Conservation (phyloP, 1,284 basidiomycete species). For the Leccinum fuscescens region DNA sequence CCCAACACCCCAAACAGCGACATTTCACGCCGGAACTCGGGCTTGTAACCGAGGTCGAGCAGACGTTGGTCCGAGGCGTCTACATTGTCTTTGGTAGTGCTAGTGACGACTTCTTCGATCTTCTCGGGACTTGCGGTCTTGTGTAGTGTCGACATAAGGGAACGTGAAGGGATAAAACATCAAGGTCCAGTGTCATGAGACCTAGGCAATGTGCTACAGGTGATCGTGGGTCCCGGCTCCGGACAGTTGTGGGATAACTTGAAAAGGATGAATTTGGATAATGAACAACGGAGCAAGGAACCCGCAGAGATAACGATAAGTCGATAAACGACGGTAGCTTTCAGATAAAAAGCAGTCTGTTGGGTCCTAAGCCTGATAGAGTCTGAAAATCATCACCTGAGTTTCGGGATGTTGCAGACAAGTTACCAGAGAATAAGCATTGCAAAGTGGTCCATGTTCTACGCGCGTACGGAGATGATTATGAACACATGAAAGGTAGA, state of each 20-base stretch:
- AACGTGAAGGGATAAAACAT: background rate
- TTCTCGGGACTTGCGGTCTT: conserved; percentile 9
- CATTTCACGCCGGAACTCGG: conserved; percentile 57
- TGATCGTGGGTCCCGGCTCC: conserved; percentile 9
- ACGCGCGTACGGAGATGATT: background rate
- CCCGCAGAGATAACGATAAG: background rate
- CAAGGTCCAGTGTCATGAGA: background rate
- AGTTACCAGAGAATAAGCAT: background rate
- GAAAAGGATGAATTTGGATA: background rate
- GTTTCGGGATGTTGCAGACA: background rate
- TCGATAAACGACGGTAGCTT: background rate
- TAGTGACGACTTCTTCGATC: conserved; percentile 11
- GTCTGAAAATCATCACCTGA: background rate
- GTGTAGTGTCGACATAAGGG: conserved; percentile 13
- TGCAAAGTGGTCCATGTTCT: conserved; percentile 5
- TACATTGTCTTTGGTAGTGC: background rate
- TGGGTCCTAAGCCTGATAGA: background rate
- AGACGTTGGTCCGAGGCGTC: conserved; percentile 42
- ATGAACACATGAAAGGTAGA: conserved; percentile 20
- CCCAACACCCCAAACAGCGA: conserved; percentile 58
- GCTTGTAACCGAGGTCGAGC: conserved; percentile 53
- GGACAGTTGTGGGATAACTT: conserved; percentile 13
- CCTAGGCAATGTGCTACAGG: background rate
- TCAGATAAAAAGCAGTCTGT: background rate
- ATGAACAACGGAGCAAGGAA: background rate